Base-by-base conservation (phyloP, 2,329 filamentous ascomycete genomes). In the Cladosporium sp. region DNA sequence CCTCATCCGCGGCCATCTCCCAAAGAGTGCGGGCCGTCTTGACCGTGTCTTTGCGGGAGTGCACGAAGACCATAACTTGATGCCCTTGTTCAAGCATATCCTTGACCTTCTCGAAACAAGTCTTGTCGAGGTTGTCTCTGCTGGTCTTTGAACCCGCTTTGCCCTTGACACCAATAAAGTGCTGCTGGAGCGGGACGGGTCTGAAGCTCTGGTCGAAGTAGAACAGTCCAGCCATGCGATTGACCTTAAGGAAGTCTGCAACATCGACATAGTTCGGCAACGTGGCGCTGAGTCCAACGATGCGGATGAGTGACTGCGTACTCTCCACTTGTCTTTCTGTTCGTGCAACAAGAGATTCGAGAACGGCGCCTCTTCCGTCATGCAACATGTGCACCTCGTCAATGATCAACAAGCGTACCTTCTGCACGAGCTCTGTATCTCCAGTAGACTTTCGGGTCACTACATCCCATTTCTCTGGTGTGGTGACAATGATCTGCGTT, bases 341-440 rank as follows among this genome's bases (percentile, higher is more conserved):
- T 60, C 93, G 82, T 9, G 93, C 93, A 13, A 98, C 94, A 18
- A 99, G 77, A 5, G 92, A 96, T 66, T 99, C 93, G 22, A 99
- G 78, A 0, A 98, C 94, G 11, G 94, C 90, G 63, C 93, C 93
- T 66, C 93, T 84, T 68, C 97, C 93, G 66, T 98, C 93, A 62
- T 98, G 94, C 61, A 98, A 84, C 94, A 98, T 98, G 65, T 98
- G 93, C 1, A 98, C 93, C 72, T 98, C 93, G 68, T 98, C 93
- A 55, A 98, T 97, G 62, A 98, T 97, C 53, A 98, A 78, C 2
- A 98, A 76, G 9, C 92, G 83, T 19, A 98, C 93, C 67, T 98
- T 98, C 62, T 98, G 93, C 12, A 98, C 94, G 3, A 98, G 79
- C 65, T 97, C 93, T 0, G 93, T 97, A 65, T 98, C 93, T 13